Conservation (phyloP, 2,329 filamentous ascomycete species). For the Exophiala calicioides region DNA sequence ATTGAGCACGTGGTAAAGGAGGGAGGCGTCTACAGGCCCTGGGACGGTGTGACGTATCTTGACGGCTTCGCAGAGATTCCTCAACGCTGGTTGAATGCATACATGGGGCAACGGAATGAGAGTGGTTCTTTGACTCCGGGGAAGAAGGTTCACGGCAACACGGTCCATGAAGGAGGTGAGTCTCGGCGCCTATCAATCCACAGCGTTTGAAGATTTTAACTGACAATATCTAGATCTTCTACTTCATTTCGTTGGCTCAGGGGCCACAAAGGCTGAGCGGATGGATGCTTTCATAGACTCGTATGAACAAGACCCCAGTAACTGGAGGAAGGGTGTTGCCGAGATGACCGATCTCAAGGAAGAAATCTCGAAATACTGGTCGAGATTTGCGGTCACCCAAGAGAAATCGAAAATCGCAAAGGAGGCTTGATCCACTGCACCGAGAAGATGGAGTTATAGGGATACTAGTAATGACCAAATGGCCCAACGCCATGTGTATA, state of each 20-base stretch:
- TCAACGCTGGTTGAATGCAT: constrained; percentile 25
- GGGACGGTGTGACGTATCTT: constrained; percentile 7
- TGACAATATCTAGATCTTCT: constrained; percentile 3
- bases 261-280: neutral
- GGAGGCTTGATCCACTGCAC: no score
- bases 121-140: neutral
- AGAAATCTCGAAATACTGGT: neutral
- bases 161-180: no score
- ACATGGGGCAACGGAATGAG: constrained; percentile 1
- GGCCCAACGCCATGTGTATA: no score
- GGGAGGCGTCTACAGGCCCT: neutral
- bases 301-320: neutral
- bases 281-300: neutral
- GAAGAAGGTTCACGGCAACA: no score
- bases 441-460: no score
- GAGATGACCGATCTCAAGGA: neutral
- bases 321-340: neutral
- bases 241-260: constrained; percentile 1
- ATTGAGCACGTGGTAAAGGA: constrained; percentile 2
- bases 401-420: neutral
- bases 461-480: no score
- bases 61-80: constrained; percentile 15
- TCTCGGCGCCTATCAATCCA: no score
- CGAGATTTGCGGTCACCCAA: neutral
- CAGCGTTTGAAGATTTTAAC: no score